phyloP scores from a whole-genome alignment of 495 filamentous ascomycete species.

The Penicillium maclennaniae region DNA sequence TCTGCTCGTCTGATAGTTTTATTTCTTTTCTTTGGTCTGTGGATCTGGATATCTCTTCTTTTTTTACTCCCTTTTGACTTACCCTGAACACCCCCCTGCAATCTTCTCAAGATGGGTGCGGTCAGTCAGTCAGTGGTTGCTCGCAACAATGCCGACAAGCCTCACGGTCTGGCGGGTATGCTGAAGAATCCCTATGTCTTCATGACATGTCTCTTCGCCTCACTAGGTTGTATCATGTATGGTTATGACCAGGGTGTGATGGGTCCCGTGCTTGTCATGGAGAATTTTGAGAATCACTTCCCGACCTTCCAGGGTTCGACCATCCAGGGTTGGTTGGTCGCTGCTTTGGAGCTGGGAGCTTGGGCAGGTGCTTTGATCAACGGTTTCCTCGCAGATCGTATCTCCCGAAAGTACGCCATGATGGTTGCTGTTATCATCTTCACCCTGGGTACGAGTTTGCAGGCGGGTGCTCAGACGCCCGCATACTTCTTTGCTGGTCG shows the following conservation, averaged over 20 bases:
- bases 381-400: constrained; percentile 68
- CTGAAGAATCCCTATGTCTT: constrained; percentile 36
- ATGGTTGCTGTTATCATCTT: constrained; percentile 67
- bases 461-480: constrained; percentile 35
- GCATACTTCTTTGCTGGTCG: constrained; percentile 45
- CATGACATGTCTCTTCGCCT: constrained; percentile 57
- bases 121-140: constrained; percentile 35
- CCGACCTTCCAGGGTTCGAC: constrained; percentile 54
- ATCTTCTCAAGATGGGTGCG: neutral
- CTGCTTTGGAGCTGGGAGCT: constrained; percentile 78
- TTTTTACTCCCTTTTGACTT: too few species aligned
- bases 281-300: constrained; percentile 39
- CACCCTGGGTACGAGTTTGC: constrained; percentile 56
- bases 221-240: constrained; percentile 60
- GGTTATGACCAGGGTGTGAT: constrained; percentile 82
- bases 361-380: constrained; percentile 74
- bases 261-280: constrained; percentile 46
- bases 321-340: constrained; percentile 69
- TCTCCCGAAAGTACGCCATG: constrained; percentile 75
- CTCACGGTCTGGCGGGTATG: constrained; percentile 35
- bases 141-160: constrained; percentile 32
- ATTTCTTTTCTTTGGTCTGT: too few species aligned
- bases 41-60: too few species aligned
- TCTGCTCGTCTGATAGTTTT: too few species aligned
- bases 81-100: too few species aligned